phyloP scores from a whole-genome alignment of 192 early-diverging fungal genomes.

The Rhizoclosmatium sp. region DNA sequence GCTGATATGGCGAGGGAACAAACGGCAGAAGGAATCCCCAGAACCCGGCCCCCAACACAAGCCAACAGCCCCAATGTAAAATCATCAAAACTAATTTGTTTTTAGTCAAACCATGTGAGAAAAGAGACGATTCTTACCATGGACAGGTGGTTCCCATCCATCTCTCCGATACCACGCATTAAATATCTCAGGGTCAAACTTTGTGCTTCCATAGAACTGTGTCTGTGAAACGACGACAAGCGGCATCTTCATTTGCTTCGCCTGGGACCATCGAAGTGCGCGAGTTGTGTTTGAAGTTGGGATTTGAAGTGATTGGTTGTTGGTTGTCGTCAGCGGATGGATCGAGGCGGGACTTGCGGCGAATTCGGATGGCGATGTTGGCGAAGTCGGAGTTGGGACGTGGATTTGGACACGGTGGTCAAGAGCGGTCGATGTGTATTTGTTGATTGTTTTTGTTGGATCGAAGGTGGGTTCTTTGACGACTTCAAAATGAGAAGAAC shows the following conservation, averaged over 20 bases:
- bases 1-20: conserved; percentile 12
- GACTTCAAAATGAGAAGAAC: background rate
- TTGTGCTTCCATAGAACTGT: conserved; percentile 36
- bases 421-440: background rate
- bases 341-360: background rate
- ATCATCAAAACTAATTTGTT: conserved; percentile 36
- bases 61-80: conserved; percentile 42
- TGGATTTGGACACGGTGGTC: background rate
- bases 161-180: conserved; percentile 54
- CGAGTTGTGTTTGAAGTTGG: conserved; percentile 8
- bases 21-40: conserved; percentile 47
- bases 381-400: background rate
- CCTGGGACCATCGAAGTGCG: background rate
- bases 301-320: too few relatives aligned
- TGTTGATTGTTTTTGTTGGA: conserved; percentile 18
- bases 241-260: conserved; percentile 43
- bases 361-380: too few relatives aligned
- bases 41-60: conserved; percentile 40
- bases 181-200: conserved; percentile 42
- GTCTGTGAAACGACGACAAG: conserved; percentile 40
- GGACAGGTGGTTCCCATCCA: conserved; percentile 49
- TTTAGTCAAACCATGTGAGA: background rate
- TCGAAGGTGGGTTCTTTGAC: conserved; percentile 9
- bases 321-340: background rate
- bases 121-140: conserved; percentile 34